Evolutionary conservation across 257 asterid species (phyloP), one percentile per base, ranked within the genome.

Genomic region (Lantana camara): DNA sequence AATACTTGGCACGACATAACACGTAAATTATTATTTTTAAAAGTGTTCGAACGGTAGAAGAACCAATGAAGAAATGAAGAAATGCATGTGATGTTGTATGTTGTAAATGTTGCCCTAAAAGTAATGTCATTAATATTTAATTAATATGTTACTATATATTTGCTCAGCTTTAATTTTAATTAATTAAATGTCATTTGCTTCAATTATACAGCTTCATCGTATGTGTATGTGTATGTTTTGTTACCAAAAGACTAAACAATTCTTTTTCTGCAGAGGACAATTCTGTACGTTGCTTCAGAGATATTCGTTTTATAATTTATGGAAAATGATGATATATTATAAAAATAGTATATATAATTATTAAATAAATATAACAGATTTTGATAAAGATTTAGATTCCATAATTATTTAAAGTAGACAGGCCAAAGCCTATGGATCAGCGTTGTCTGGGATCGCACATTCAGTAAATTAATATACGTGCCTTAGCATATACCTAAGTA

Each of bases 381-480:
- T 60, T 17, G 3, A 57, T 30, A 16, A 58, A 44, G 12, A 44
- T 69, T 57, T 42, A 60, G 63, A 69, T 70, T 60, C 74, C 46
- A 32, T 57, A 27, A 27, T 5, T 52, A 62, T 58, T 49, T 47
- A 56, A 53, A 45, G 67, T 50, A 63, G 27, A 30, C 4, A 30
- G 23, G 68, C 57, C 9, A 44, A 46, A 19, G 64, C 76, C 78
- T 82, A 56, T 75, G 82, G 92, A 85, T 82, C 71, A 73, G 68
- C 50, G 70, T 71, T 68, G 83, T 76, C 81, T 85, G 70, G 91
- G 86, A 82, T 82, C 81, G 53, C 73, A 71, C 85, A 27, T 27
- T 27, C 32, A n/a, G 55, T 72, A 59, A 32, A 56, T 17, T 48
- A 67, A 29, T 7, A 37, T 35, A 5, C 5, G 8, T 4, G 13